Evolutionary conservation across 495 filamentous ascomycete genomes (phyloP).

Genomic region (Amphirosellinia nigrospora): DNA sequence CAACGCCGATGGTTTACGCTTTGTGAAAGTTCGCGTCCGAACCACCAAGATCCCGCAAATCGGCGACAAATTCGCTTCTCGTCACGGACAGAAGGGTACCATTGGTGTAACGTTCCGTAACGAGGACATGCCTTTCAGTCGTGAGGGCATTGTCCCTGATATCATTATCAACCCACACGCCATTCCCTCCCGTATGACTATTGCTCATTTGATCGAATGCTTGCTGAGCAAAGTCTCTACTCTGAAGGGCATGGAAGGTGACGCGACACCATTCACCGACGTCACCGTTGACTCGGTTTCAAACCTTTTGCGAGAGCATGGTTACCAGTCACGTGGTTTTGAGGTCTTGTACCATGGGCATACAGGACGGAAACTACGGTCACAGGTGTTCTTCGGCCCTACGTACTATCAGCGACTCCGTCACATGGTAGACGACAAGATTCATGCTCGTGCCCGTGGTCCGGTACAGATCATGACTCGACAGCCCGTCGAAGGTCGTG

Average conservation of each 20-base stretch:
- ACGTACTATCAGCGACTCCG: conserved; percentile 99
- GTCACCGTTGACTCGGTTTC: conserved; percentile 97
- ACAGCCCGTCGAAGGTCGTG: conserved; percentile 98
- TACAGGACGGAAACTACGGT: conserved; percentile 88
- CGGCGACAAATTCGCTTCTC: conserved; percentile 98
- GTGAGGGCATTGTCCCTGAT: conserved; percentile 89
- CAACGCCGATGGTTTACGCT: conserved; percentile 85
- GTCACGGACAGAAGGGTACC: conserved; percentile 98
- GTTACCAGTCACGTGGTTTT: conserved; percentile 95
- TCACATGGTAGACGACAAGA: conserved; percentile 99
- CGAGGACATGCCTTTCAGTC: conserved; percentile 98
- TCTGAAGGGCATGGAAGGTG: conserved; percentile 89
- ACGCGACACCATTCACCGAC: conserved; percentile 97
- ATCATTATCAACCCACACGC: conserved; percentile 99
- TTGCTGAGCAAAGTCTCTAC: conserved; percentile 93
- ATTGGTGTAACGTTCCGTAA: conserved; percentile 97
- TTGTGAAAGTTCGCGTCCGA: conserved; percentile 95
- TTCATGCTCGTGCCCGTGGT: conserved; percentile 93
- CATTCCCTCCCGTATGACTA: conserved; percentile 99
- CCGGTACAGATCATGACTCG: conserved; percentile 97
- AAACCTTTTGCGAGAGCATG: conserved; percentile 82
- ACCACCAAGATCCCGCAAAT: conserved; percentile 99
- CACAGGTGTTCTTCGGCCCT: conserved; percentile 95
- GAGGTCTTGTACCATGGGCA: conserved; percentile 99
- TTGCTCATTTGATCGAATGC: conserved; percentile 99